These are phyloP conservation scores for Talaromyces sp. DNA, from an alignment of 2,329 filamentous ascomycete genomes.

Conservation along the genomic window DNA sequence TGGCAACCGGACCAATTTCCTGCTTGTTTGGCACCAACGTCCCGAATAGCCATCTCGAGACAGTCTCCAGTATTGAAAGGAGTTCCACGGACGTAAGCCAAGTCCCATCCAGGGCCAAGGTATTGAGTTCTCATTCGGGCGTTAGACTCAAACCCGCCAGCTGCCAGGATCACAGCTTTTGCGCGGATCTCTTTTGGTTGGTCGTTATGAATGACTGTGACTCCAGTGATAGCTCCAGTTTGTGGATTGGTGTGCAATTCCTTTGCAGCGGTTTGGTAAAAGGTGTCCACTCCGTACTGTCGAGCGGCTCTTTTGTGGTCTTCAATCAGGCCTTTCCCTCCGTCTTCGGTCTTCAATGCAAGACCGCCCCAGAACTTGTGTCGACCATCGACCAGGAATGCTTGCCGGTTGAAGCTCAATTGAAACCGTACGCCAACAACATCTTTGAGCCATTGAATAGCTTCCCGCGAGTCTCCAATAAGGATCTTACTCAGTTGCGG, in stretches of 20 bases:
- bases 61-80: constrained; percentile 61
- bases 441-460: constrained; percentile 53
- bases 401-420: constrained; percentile 61
- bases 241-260: constrained; percentile 17
- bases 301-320: constrained; percentile 45
- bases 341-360: constrained; percentile 54
- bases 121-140: constrained; percentile 52
- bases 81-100: constrained; percentile 59
- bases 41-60: constrained; percentile 50
- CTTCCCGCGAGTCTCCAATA: constrained; percentile 47
- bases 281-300: constrained; percentile 40
- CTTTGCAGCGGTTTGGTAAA: constrained; percentile 44
- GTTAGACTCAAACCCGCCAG: constrained; percentile 63
- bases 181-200: constrained; percentile 16
- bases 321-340: constrained; percentile 56
- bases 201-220: constrained; percentile 16
- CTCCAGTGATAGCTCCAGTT: constrained; percentile 18
- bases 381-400: constrained; percentile 58
- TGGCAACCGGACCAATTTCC: constrained; percentile 65
- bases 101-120: constrained; percentile 59
- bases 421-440: constrained; percentile 53
- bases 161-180: constrained; percentile 30
- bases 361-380: constrained; percentile 66
- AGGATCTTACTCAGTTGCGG: constrained; percentile 45
- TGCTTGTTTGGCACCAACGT: constrained; percentile 47